Conservation (phyloP, 352 stramenopile species). For the Globisporangium cystogenes region DNA sequence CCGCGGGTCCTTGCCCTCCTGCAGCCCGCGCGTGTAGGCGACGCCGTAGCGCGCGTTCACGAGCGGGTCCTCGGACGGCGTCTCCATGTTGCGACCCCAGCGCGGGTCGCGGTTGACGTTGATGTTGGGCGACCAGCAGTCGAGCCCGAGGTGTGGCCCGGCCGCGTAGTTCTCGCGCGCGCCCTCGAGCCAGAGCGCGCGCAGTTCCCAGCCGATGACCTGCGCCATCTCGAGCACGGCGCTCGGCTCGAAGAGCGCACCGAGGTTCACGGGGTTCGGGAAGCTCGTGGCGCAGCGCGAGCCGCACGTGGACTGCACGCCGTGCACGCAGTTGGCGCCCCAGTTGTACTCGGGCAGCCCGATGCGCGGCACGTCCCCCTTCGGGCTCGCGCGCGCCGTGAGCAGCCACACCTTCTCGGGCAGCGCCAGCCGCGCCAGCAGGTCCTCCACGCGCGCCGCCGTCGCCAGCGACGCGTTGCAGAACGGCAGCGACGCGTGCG, state of each 20-base stretch:
- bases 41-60: slow-evolving; percentile 90
- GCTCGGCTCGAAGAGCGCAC: slow-evolving; percentile 82
- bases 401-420: slow-evolving; percentile 67
- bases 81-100: slow-evolving; percentile 94
- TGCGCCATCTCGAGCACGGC: slow-evolving; percentile 78
- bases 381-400: slow-evolving; percentile 59
- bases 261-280: slow-evolving; percentile 87
- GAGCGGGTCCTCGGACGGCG: slow-evolving; percentile 90
- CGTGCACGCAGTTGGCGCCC: slow-evolving; percentile 93
- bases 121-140: slow-evolving; percentile 94
- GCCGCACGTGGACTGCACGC: slow-evolving; percentile 81
- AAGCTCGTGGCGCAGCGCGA: slow-evolving; percentile 86
- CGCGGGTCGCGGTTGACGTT: slow-evolving; percentile 94
- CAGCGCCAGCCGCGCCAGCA: slow-evolving; percentile 66
- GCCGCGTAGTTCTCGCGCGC: slow-evolving; percentile 59
- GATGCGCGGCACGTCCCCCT: slow-evolving; percentile 72
- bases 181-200: slow-evolving; percentile 72
- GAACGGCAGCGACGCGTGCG: slow-evolving; percentile 48
- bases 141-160: slow-evolving; percentile 76
- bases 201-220: slow-evolving; percentile 84
- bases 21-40: slow-evolving; percentile 86
- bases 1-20: slow-evolving; percentile 63
- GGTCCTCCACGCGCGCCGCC: slow-evolving; percentile 61
- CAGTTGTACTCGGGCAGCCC: slow-evolving; percentile 90
- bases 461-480: slow-evolving; percentile 69